These are phyloP conservation scores for Omphalotus olearius DNA, from an alignment of 1,284 basidiomycete species.

Conservation along the genomic window DNA sequence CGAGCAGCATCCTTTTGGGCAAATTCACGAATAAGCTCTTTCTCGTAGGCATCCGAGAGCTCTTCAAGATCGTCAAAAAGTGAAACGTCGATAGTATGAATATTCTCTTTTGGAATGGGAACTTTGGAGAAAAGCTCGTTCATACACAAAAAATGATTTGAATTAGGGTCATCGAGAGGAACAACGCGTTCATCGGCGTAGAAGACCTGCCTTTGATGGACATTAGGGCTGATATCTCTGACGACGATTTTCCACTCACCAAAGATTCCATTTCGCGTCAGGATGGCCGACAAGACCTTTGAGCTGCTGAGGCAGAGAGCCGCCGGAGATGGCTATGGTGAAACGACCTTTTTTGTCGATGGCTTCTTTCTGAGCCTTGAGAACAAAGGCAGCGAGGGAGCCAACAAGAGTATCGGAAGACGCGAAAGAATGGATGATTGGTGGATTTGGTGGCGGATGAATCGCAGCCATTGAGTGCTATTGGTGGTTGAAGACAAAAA, in stretches of 20 bases:
- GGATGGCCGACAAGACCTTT: slow-evolving; percentile 68
- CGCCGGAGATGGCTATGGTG: slow-evolving; percentile 91
- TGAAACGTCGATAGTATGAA: slow-evolving; percentile 79
- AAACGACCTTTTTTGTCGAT: slow-evolving; percentile 87
- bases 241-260: slow-evolving; percentile 47
- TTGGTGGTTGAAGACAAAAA: not conserved
- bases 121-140: slow-evolving; percentile 83
- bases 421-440: slow-evolving; percentile 76
- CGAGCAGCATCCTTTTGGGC: slow-evolving; percentile 86
- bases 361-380: slow-evolving; percentile 88
- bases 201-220: slow-evolving; percentile 81
- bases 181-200: slow-evolving; percentile 98
- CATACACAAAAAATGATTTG: slow-evolving; percentile 82
- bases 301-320: slow-evolving; percentile 87
- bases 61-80: slow-evolving; percentile 83
- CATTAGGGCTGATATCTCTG: slow-evolving; percentile 9
- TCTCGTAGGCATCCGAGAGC: slow-evolving; percentile 90
- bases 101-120: slow-evolving; percentile 73
- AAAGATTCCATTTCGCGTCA: slow-evolving; percentile 91
- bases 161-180: slow-evolving; percentile 88
- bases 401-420: slow-evolving; percentile 50
- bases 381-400: slow-evolving; percentile 78
- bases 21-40: slow-evolving; percentile 88
- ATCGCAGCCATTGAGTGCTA: slow-evolving; percentile 11
- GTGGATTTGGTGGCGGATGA: slow-evolving; percentile 53